These are phyloP conservation scores for Galerina marginata DNA, from an alignment of 768 basidiomycete species.

Conservation along the genomic window DNA sequence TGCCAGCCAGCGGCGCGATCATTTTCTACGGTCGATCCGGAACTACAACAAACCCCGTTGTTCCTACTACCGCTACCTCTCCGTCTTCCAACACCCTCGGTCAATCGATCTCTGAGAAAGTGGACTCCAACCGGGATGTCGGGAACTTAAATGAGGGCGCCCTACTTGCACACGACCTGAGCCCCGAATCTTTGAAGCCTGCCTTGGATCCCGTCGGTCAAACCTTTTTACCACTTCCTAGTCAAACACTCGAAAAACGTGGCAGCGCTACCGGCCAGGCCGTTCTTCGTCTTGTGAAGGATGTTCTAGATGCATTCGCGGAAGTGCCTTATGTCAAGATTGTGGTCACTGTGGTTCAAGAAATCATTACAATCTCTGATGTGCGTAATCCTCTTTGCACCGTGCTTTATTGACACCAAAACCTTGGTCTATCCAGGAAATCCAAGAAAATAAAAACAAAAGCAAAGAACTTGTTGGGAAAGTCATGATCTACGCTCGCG, in stretches of 20 bases:
- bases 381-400: conserved; percentile 15
- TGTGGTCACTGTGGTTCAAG: conserved; percentile 26
- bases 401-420: neutral
- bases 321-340: conserved; percentile 33
- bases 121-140: neutral
- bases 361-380: conserved; percentile 32
- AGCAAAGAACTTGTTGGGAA: conserved; percentile 29
- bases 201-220: neutral
- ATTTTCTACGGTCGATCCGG: conserved; percentile 28
- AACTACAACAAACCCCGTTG: neutral
- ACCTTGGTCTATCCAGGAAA: conserved; percentile 17
- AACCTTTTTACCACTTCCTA: neutral
- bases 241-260: neutral
- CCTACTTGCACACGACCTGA: neutral
- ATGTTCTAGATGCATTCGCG: conserved; percentile 24
- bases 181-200: neutral
- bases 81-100: conserved; percentile 1
- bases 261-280: neutral
- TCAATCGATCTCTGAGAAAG: neutral
- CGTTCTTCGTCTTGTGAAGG: conserved; percentile 12
- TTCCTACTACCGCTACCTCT: neutral
- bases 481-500: conserved; percentile 26
- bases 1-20: conserved; percentile 26
- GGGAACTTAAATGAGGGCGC: neutral
- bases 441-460: conserved; percentile 28